Conservation (phyloP, 2,329 filamentous ascomycete species). For the Plenodomus biglobosus region DNA sequence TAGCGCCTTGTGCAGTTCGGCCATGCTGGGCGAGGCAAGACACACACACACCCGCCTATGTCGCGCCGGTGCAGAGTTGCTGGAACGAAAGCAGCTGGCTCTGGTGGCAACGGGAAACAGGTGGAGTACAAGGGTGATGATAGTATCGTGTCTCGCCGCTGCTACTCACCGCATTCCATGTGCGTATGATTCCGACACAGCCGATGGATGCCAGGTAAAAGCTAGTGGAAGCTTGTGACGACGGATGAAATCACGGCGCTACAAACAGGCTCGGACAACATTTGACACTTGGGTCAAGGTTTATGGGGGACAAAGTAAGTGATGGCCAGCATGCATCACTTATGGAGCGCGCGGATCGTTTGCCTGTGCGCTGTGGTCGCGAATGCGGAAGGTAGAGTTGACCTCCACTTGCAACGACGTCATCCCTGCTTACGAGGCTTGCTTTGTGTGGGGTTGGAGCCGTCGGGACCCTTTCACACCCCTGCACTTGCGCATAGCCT, state of each 20-base stretch:
- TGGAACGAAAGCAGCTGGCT: not conserved
- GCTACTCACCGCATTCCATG: not conserved
- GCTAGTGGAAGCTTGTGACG: slow-evolving; percentile 17
- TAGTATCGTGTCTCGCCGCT: not conserved
- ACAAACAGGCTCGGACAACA: not conserved
- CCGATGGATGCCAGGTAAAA: slow-evolving; percentile 5
- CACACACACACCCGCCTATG: not conserved
- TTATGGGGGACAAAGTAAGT: too few species aligned
- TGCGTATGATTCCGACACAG: not conserved
- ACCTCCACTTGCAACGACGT: slow-evolving; percentile 12
- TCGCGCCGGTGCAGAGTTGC: not conserved
- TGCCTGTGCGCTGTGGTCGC: not conserved
- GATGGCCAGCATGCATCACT: not conserved
- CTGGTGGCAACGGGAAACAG: not conserved
- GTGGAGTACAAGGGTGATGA: not conserved
- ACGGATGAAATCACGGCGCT: slow-evolving; percentile 16
- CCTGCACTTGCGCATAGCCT: not conserved
- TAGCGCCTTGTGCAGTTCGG: slow-evolving; percentile 50
- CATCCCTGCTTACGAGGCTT: slow-evolving; percentile 13
- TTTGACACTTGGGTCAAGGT: not conserved
- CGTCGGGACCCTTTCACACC: slow-evolving; percentile 5
- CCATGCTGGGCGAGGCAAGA: slow-evolving; percentile 21
- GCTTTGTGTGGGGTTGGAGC: slow-evolving; percentile 15
- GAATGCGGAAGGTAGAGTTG: not conserved
- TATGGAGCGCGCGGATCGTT: not conserved